Evolutionary conservation across 495 filamentous ascomycete species (phyloP), one percentile per base, ranked within the genome.

Genomic region (Penicillium salamii): DNA sequence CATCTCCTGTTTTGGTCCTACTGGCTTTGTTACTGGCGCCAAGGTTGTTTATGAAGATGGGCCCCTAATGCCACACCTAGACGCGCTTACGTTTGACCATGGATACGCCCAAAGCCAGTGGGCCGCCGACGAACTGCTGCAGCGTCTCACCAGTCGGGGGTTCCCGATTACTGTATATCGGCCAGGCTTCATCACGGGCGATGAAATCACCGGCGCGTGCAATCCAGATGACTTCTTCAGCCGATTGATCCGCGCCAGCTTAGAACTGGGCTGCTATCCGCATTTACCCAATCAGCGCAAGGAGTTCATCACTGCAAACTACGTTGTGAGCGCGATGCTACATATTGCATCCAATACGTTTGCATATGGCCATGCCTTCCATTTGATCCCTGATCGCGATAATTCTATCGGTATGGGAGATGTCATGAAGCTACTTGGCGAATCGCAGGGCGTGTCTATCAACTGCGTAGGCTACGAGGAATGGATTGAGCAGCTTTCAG

Each of bases 181-280:
- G 0, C 58, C 58, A 4, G 60, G 63, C 0, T 62, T 64, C 33
- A 39, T 64, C 5, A 36, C 57, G 7, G 64, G 58, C 1, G 37
- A 63, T 24, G 48, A 42, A 23, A 9, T 19, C 4, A 55, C 53
- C 5, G 63, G 56, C 6, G 34, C 15, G 1, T 42, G 51, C 17
- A 66, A 61, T 14, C 49, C 61, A 7, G 54, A 64, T n/a, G 63
- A 67, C 42, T 58, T 63, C 41, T 43, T 60, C 9, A 36, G 33
- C 39, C 60, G 63, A 2, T 20, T 67, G 14, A 43, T 67, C 5
- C 26, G 54, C 5, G 49, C 33, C 0, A 57, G 53, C 39, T 55
- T 62, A 13, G 49, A 55, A 18, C 8, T 49, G 9, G 52, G 58
- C 3, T n/a, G 14, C 0, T 67, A 32, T 6, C 63, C 63, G 0